These are phyloP conservation scores for Marchantia paleacea DNA, from an alignment of 225 moss, liverwort and hornwort species.

Conservation along the genomic window DNA sequence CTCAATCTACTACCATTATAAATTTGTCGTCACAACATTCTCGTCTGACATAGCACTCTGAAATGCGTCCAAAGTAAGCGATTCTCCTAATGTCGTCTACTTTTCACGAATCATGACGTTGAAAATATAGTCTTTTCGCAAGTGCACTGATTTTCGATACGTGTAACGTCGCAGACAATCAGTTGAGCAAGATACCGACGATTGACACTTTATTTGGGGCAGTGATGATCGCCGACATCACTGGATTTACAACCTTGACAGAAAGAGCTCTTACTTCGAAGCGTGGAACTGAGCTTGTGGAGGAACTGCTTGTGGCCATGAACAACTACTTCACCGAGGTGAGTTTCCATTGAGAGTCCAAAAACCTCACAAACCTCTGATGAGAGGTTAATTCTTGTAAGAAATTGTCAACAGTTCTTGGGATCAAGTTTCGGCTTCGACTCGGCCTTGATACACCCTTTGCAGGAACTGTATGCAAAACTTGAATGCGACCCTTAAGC, in stretches of 20 bases:
- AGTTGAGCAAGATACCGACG: slow-evolving; percentile 39
- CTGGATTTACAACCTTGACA: slow-evolving; percentile 51
- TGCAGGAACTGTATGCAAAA: background rate
- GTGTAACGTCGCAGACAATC: slow-evolving; percentile 25
- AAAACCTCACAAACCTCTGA: background rate
- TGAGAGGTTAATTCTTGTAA: background rate
- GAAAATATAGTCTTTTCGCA: background rate
- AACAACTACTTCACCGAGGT: slow-evolving; percentile 58
- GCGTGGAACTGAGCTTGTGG: slow-evolving; percentile 56
- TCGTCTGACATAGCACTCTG: too few species aligned
- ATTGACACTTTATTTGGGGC: slow-evolving; percentile 40
- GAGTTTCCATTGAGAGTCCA: background rate
- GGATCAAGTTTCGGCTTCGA: background rate
- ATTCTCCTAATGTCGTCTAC: background rate
- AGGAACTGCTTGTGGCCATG: slow-evolving; percentile 57
- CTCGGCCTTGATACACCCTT: background rate
- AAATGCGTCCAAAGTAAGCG: too few species aligned
- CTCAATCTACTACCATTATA: too few species aligned
- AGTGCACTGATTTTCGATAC: background rate
- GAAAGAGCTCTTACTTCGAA: slow-evolving; percentile 55
- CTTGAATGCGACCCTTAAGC: background rate
- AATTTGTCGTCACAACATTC: too few species aligned
- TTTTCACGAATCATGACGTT: background rate
- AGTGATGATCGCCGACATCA: slow-evolving; percentile 55
- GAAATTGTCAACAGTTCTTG: background rate